Base-by-base conservation (phyloP, 2,329 filamentous ascomycete species). In the Metarhizium rileyi region DNA sequence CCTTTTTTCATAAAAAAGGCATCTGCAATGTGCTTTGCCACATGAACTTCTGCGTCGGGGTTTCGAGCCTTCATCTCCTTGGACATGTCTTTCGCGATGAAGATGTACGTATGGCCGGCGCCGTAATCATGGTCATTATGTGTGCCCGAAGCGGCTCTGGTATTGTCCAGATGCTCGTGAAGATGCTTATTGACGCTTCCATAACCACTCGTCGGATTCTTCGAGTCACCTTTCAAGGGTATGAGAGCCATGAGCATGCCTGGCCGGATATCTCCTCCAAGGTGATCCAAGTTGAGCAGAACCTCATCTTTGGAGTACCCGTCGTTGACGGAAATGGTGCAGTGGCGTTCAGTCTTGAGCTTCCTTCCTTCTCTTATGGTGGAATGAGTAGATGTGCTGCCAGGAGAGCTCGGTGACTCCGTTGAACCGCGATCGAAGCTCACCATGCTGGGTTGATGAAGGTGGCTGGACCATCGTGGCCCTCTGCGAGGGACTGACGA, bases 1-100 rank as follows among this genome's bases (percentile, higher is more conserved):
- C 87, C 80, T 62, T 86, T 87, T 57, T 84, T 87, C 69, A 94
- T 83, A 30, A 85, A 85, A 67, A 94, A 94, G 2, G 81, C 81
- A 63, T 86, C 85, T 20, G 87, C 88, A 48, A 94, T 83, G 52
- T 83, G 82, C 59, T 83, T 87, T 8, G 85, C 80, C 51, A 95
- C 79, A 28, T 86, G 88, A 3, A 90, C 73, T 60, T 90, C 83
- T 50, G 87, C 70, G 30, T 73, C 77, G 4, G 82, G 77, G 53
- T 84, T 76, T 23, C 81, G 77, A 14, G 70, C 62, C 65, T 81
- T 86, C 60, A 84, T 72, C 51, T 89, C 85, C 57, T 77, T 80
- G 7, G 82, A 70, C 69, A 87, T 80, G 48, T 85, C 83, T 66
- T 84, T 86, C 52, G 80, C 84, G 46, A 86, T 73, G 61, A 88